Evolutionary conservation across 495 filamentous ascomycete genomes (phyloP).

Genomic region (Aspergillus biplanus): DNA sequence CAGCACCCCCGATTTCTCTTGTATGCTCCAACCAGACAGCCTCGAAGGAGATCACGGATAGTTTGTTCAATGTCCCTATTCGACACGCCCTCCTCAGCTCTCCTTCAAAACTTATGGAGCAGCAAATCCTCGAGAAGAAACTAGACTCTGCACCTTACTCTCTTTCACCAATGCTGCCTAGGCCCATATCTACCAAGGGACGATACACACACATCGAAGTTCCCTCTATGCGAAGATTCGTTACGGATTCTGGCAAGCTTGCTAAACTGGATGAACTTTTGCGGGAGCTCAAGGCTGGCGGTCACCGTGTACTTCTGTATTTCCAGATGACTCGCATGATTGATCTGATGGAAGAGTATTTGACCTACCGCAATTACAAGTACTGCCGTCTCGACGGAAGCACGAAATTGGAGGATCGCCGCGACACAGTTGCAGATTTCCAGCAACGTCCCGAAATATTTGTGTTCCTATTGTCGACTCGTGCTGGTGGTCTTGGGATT

Average conservation of each 20-base stretch:
- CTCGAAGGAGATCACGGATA: slow-evolving; percentile 67
- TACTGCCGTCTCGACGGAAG: slow-evolving; percentile 96
- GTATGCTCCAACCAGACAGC: slow-evolving; percentile 71
- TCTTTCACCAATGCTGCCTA: slow-evolving; percentile 65
- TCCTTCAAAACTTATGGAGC: slow-evolving; percentile 67
- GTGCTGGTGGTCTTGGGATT: slow-evolving; percentile 96
- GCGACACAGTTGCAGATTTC: slow-evolving; percentile 97
- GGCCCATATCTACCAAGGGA: slow-evolving; percentile 74
- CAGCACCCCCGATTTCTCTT: slow-evolving; percentile 87
- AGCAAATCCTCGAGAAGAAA: slow-evolving; percentile 70
- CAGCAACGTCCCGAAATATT: slow-evolving; percentile 91
- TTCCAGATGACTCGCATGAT: slow-evolving; percentile 99
- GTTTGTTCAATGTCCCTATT: slow-evolving; percentile 76
- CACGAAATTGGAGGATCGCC: slow-evolving; percentile 96
- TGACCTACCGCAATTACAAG: slow-evolving; percentile 98
- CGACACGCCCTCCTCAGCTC: slow-evolving; percentile 72
- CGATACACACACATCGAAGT: slow-evolving; percentile 89
- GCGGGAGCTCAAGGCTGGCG: slow-evolving; percentile 83
- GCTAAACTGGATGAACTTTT: slow-evolving; percentile 89
- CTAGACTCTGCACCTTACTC: slow-evolving; percentile 67
- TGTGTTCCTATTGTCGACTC: slow-evolving; percentile 92
- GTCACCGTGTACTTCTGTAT: slow-evolving; percentile 96
- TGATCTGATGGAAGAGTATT: slow-evolving; percentile 97
- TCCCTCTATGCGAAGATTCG: slow-evolving; percentile 97
- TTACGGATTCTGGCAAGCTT: slow-evolving; percentile 96